Evolutionary conservation across 2,329 filamentous ascomycete genomes (phyloP).

Genomic region (Coleophoma cylindrospora): DNA sequence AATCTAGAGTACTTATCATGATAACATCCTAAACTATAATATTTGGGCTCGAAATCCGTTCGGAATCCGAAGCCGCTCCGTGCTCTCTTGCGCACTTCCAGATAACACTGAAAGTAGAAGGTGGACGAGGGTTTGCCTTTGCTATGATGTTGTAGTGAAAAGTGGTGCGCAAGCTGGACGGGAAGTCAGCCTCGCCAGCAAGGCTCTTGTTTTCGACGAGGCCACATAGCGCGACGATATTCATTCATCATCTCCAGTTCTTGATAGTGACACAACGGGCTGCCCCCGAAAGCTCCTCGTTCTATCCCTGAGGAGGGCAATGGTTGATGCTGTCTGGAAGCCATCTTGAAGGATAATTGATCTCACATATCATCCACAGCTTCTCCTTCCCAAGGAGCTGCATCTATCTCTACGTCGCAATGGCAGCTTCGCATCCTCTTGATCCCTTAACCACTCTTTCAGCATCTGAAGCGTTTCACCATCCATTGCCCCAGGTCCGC

Average conservation of each 20-base stretch:
- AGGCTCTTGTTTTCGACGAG: background rate
- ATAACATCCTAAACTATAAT: too few species aligned
- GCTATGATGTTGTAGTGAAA: background rate
- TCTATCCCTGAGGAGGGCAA: too few species aligned
- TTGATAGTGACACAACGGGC: too few species aligned
- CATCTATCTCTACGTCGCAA: background rate
- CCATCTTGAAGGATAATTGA: too few species aligned
- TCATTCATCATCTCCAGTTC: too few species aligned
- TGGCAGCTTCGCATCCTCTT: conserved; percentile 26
- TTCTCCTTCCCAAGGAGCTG: background rate
- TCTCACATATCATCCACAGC: background rate
- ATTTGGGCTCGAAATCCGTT: too few species aligned
- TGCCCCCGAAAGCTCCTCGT: too few species aligned
- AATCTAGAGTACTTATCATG: too few species aligned
- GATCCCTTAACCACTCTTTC: conserved; percentile 48
- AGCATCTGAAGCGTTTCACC: conserved; percentile 27
- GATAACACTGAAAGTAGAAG: background rate
- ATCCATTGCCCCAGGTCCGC: conserved; percentile 60
- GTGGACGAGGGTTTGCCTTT: background rate
- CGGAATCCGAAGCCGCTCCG: too few species aligned
- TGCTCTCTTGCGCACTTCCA: background rate
- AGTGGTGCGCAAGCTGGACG: background rate
- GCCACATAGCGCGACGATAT: too few species aligned
- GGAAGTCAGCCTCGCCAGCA: background rate
- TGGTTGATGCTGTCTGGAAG: too few species aligned